These are phyloP conservation scores for Epichloe hybrida DNA, from an alignment of 2,329 filamentous ascomycete genomes.

Conservation along the genomic window DNA sequence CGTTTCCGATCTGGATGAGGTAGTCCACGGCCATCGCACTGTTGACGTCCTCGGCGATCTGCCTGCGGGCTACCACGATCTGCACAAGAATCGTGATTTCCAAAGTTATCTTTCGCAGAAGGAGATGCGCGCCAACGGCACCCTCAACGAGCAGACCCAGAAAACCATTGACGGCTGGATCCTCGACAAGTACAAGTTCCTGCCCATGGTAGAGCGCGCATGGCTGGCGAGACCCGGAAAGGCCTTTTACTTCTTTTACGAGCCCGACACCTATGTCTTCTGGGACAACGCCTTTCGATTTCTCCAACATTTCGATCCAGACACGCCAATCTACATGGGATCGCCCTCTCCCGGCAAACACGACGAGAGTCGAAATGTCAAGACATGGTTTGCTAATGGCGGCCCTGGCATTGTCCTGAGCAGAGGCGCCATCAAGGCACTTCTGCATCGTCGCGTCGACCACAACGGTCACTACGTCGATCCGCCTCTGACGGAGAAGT, in stretches of 20 bases:
- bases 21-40: conserved; percentile 26
- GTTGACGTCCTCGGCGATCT: conserved; percentile 27
- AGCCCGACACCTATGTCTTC: conserved; percentile 36
- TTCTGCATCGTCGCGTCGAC: conserved; percentile 22
- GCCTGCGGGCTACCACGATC: conserved; percentile 18
- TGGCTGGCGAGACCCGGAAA: conserved; percentile 32
- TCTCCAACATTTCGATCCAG: conserved; percentile 31
- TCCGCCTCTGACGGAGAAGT: conserved; percentile 29
- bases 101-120: conserved; percentile 27
- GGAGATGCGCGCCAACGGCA: conserved; percentile 20
- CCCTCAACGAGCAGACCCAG: conserved; percentile 17
- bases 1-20: conserved; percentile 36
- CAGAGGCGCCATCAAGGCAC: conserved; percentile 34
- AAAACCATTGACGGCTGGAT: conserved; percentile 31
- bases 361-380: conserved; percentile 18
- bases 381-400: conserved; percentile 39
- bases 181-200: conserved; percentile 44
- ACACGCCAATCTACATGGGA: conserved; percentile 38
- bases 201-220: conserved; percentile 39
- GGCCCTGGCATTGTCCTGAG: conserved; percentile 42
- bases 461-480: conserved; percentile 25
- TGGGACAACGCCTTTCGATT: conserved; percentile 33
- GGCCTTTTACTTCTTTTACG: conserved; percentile 42
- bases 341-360: conserved; percentile 30
- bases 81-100: conserved; percentile 21